Evolutionary conservation across 306 rosid genomes (phyloP).

Genomic region (Comarum palustre): DNA sequence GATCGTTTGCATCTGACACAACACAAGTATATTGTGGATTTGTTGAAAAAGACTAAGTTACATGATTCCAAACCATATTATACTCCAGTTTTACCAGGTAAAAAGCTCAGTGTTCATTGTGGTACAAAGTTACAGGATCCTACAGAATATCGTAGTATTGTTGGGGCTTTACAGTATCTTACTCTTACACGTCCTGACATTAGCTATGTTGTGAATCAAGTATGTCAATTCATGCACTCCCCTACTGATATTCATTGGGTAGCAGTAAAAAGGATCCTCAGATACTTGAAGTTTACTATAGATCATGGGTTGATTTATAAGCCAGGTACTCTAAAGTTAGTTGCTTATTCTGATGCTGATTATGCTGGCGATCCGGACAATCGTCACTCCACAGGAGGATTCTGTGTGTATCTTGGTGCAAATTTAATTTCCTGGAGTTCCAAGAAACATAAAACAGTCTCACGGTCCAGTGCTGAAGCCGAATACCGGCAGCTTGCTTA

Average conservation of each 20-base stretch:
- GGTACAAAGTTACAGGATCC: neutral
- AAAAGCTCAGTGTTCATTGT: neutral
- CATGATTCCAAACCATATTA: neutral
- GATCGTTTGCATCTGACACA: neutral
- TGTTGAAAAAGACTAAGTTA: neutral
- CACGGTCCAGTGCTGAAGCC: neutral
- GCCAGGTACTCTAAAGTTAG: neutral
- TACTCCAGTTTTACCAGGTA: neutral
- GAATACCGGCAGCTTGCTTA: neutral
- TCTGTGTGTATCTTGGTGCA: neutral
- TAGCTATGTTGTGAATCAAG: neutral
- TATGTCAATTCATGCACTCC: neutral
- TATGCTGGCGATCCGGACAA: neutral
- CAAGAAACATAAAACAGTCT: neutral
- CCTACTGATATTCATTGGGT: neutral
- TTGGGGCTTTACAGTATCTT: neutral
- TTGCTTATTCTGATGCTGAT: neutral
- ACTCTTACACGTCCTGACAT: neutral
- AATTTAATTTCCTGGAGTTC: neutral
- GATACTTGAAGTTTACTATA: neutral
- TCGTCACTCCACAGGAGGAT: neutral
- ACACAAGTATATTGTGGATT: neutral
- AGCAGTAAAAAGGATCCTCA: neutral
- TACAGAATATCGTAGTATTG: neutral
- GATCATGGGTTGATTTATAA: neutral